Evolutionary conservation across 345 rosid genomes (phyloP), one percentile per base, ranked within the genome.

Genomic region (Lumnitzera racemosa): DNA sequence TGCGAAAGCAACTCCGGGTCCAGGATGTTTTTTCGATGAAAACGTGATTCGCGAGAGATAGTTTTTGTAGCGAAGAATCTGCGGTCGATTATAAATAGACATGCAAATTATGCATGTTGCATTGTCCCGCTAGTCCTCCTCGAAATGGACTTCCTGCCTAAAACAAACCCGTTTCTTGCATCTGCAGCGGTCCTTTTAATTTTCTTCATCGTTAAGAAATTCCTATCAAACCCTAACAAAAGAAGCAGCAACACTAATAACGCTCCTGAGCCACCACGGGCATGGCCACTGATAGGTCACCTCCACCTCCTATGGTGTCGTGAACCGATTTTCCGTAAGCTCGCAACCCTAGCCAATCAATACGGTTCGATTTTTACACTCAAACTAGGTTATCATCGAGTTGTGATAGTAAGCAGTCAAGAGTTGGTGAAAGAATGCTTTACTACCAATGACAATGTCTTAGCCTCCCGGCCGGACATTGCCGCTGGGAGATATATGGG

Each of bases 201-300:
- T 48, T 46, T 49, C 49, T 49, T 29, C 63, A 31, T 59, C 11
- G 13, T 24, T 24, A 51, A 49, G 41, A 15, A 61, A 49, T 27
- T 61, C 20, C 55, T 49, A 23, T 14, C 43, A 41, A 23, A 55
- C n/a, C 12, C 53, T 15, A 13, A 53, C 3, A 54, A 43, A 62
- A 41, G 7, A 23, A 8, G 24, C 25, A 36, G 43, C 43, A 36
- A 7, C 11, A 36, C 43, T 36, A 36, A 36, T 41, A 12, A 8
- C 20, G 52, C 61, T 10, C 70, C 70, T 4, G 71, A 67, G 50
- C 56, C 51, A 41, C n/a, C 12, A 6, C 61, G 65, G 13, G 41
- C 65, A 12, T 61, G 54, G 71, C 71, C 71, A 13, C 36, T 67
- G 11, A 50, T 67, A 36, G 71, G 71, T n/a, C 71, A 67, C 60